Base-by-base conservation (phyloP, 805 yeast genomes). In the Candida nonsorbophila region DNA sequence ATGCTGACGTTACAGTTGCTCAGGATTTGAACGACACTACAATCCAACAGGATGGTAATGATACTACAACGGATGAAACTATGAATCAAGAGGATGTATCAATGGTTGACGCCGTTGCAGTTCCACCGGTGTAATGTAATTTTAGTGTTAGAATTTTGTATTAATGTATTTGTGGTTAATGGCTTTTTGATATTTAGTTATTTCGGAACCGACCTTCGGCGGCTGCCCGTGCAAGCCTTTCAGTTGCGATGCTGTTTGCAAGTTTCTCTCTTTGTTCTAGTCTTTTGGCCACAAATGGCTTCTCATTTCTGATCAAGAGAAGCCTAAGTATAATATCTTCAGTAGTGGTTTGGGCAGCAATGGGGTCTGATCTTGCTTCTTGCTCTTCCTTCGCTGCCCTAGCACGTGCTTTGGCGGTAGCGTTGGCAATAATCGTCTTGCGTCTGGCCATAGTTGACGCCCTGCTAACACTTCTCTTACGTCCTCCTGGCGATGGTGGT, bases 261-360 rank as follows among this genome's bases (percentile, higher is more conserved):
- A 74, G 57, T 15, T 70, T 56, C 32, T 78, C 84, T 29, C 90
- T 62, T 44, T 76, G 79, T 14, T 71, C 74, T 21, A 84, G 48
- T 27, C 86, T 62, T 36, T 64, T 60, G 7, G 71, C 63, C 3
- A 84, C 85, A 48, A 66, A 80, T 1, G 66, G 66, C 22, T 62
- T 58, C 28, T 80, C 79, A 14, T 77, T 84, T 34, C 78, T 74
- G 21, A 87, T 65, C 15, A 87, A 55, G 30, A 90, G 50, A 10
- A 86, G 65, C 28, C 97, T 67, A 36, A 90, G 55, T 5, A 88
- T 65, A 8, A 86, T 68, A 42, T 85, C 85, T 42, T 84, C 88
- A 5, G 72, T 69, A 4, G 50, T 42, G 2, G 60, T 51, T 29
- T 63, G 67, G 0, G 65, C 61, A n/a, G 58, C 49, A 5, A 57